phyloP scores from a whole-genome alignment of 2,329 filamentous ascomycete species.

The Coniochaeta sp. region DNA sequence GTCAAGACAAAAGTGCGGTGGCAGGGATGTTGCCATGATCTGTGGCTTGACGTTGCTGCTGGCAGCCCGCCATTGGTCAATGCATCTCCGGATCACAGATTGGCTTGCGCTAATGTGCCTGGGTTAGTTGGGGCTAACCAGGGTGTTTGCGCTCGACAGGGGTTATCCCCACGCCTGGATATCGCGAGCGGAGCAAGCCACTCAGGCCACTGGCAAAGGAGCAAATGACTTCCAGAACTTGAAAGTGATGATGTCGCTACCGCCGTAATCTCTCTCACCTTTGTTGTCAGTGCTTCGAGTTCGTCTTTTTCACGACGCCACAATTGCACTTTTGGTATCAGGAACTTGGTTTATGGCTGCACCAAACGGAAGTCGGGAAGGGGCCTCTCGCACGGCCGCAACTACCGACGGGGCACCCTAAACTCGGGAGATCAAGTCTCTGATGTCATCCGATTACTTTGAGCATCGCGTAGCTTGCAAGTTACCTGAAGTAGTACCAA shows the following conservation, averaged over 20 bases:
- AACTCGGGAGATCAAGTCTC: background rate
- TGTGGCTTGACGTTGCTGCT: slow-evolving; percentile 6
- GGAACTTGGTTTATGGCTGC: background rate
- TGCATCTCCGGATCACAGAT: slow-evolving; percentile 3
- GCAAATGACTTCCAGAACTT: background rate
- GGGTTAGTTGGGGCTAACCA: too few species aligned
- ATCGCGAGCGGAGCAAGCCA: background rate
- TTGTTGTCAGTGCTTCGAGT: background rate
- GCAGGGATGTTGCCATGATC: slow-evolving; percentile 1
- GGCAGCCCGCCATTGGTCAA: slow-evolving; percentile 15
- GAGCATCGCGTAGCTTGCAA: background rate
- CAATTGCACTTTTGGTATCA: background rate
- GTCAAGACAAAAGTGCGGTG: background rate
- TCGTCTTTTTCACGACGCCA: background rate
- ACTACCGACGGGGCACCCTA: background rate
- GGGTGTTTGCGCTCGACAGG: background rate
- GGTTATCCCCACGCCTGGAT: background rate
- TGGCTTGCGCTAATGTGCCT: background rate
- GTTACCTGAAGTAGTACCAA: background rate
- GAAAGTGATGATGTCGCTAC: background rate
- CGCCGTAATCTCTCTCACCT: background rate
- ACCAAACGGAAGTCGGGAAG: background rate
- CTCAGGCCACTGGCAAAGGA: background rate
- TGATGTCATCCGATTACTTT: background rate
- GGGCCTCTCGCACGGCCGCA: background rate